phyloP scores from a whole-genome alignment of 2,329 filamentous ascomycete genomes.

The Trichoderma aggressivum region DNA sequence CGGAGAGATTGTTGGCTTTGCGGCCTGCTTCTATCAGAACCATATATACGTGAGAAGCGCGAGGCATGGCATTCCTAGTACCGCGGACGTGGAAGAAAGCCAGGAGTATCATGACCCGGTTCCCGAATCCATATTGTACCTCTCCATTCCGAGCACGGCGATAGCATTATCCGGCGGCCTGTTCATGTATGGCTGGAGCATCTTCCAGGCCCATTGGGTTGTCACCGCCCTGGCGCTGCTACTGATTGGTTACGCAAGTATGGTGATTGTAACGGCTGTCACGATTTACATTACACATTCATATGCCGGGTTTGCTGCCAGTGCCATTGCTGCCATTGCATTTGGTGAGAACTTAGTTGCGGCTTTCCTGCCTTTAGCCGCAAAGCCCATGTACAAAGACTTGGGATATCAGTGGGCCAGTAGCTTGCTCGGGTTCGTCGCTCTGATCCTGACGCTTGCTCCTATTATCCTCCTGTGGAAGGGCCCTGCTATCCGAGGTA shows the following conservation, averaged over 20 bases:
- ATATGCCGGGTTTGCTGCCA: background rate
- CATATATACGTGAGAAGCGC: background rate
- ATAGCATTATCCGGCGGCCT: background rate
- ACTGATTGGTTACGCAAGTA: background rate
- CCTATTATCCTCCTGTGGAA: background rate
- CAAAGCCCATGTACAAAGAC: background rate
- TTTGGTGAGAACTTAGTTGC: background rate
- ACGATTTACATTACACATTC: background rate
- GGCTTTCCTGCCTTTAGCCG: background rate
- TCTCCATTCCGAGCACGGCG: background rate
- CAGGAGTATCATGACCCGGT: background rate
- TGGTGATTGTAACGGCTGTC: background rate
- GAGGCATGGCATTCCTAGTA: background rate
- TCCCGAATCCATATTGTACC: background rate
- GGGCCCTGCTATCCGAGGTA: background rate
- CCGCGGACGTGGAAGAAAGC: background rate
- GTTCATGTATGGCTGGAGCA: constrained; percentile 1
- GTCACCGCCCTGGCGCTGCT: background rate
- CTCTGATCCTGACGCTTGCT: background rate
- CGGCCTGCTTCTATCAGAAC: background rate
- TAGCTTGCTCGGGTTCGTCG: background rate
- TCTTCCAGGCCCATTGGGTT: background rate
- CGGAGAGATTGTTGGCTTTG: background rate
- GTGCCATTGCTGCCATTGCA: background rate
- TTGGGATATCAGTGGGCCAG: background rate